Conservation (phyloP, 768 basidiomycete species). For the Suillus occidentalis region DNA sequence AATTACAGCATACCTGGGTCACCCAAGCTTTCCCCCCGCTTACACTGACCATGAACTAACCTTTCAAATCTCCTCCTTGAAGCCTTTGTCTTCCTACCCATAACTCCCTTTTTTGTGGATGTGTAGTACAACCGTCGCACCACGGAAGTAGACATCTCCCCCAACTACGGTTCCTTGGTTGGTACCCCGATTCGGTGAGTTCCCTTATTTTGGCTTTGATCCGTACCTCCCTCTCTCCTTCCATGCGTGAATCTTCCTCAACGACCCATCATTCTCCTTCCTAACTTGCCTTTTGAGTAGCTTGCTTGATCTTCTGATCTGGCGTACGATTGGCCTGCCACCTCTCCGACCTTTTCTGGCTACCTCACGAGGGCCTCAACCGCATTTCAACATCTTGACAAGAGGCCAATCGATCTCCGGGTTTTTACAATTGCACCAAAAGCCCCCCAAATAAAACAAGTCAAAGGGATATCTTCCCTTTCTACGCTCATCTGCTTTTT, state of each 20-base stretch:
- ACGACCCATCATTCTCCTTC: constrained; percentile 3
- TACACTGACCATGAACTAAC: neutral
- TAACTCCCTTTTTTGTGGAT: neutral
- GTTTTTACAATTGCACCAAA: neutral
- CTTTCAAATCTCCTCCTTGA: neutral
- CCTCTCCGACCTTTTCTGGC: constrained; percentile 4
- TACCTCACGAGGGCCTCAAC: neutral
- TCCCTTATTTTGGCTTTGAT: constrained; percentile 7
- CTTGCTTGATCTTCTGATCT: neutral
- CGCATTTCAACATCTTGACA: neutral
- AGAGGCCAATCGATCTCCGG: neutral
- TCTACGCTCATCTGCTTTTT: neutral
- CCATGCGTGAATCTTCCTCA: constrained; percentile 3
- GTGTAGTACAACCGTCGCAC: neutral
- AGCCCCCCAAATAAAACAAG: constrained; percentile 4
- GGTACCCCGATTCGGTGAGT: constrained; percentile 7
- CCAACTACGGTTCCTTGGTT: constrained; percentile 8
- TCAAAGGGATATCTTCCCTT: neutral
- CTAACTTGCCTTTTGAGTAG: neutral
- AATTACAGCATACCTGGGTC: constrained; percentile 11
- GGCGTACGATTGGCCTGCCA: neutral
- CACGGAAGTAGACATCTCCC: constrained; percentile 5
- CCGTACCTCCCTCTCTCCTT: constrained; percentile 4
- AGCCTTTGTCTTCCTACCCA: neutral
- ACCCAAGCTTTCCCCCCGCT: neutral